Evolutionary conservation across 139 green algal genomes (phyloP).

Genomic region (Desmodesmus armatus): DNA sequence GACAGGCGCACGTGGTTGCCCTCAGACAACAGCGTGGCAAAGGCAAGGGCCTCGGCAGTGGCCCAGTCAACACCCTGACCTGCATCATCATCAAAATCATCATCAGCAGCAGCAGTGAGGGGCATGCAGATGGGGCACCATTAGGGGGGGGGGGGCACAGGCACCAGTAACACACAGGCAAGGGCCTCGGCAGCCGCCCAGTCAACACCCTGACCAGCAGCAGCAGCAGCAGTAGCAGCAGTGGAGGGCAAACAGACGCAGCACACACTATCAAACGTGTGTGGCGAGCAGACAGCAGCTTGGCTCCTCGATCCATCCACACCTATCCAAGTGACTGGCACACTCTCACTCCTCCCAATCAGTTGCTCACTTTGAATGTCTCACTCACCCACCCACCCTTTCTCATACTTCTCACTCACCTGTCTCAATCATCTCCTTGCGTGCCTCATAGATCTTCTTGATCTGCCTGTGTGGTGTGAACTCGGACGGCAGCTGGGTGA

Average conservation of each 20-base stretch:
- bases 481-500: conserved; percentile 87
- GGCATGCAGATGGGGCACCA: too few species aligned
- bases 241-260: neutral
- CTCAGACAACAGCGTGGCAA: conserved; percentile 93
- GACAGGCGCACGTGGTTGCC: conserved; percentile 98
- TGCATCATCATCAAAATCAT: neutral
- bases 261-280: too few species aligned
- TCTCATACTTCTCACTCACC: conserved; percentile 47
- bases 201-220: conserved; percentile 71
- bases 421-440: conserved; percentile 83
- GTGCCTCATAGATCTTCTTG: conserved; percentile 91
- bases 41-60: conserved; percentile 95
- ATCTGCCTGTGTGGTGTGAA: conserved; percentile 92
- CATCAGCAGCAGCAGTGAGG: neutral
- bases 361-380: too few species aligned
- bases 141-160: conserved; percentile 97
- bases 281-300: too few species aligned
- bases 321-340: too few species aligned
- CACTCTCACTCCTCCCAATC: too few species aligned
- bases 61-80: conserved; percentile 89
- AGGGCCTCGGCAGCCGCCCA: conserved; percentile 95
- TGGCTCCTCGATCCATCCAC: too few species aligned
- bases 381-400: too few species aligned
- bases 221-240: neutral
- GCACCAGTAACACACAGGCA: conserved; percentile 92